Evolutionary conservation across 371 early-diverging fungal species (phyloP), one percentile per base, ranked within the genome.

Genomic region (Syncephalastrum contaminatum): DNA sequence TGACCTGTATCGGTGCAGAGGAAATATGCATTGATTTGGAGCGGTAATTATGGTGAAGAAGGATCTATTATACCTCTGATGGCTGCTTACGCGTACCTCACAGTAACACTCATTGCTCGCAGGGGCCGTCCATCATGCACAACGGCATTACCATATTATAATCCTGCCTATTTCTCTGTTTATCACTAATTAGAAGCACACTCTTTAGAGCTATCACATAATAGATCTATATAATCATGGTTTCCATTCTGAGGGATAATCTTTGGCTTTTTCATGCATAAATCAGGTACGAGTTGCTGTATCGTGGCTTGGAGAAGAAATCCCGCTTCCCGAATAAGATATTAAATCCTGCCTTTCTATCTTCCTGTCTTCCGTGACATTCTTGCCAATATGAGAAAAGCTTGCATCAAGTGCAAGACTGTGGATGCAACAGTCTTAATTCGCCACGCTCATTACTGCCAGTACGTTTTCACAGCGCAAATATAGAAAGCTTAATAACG

Each of bases 391-490:
- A 44, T 44, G 45, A 36, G 48, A 13, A 60, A 53, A 18, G 25
- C 24, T 14, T 93, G 93, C 54, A 80, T 88, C 63, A 93, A 92
- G 64, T 93, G 93, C 79, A 92, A 91, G 66, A 72, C 72, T 0
- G 72, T 75, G 21, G 63, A 64, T 36, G 83, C 90, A 5, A 82
- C 80, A 14, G 75, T 91, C 40, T 60, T 80, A 8, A 81, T 92
- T 54, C 82, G 91, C 48, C 87, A 83, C 66, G 88, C 86, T 13
- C 75, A 74, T 51, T 91, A 88, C 67, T 93, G 93, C 83, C 84
- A 83, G 88, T 86, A 81, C 52, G 79, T 59, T 45, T 22, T 15
- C 15, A 8, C 24, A 44, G 24, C 8, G 21, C 8, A 2, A 8
- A 0, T 30, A 0, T 30, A 10, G 10, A 1, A 5, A 44, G 3